These are phyloP conservation scores for Termitomyces heimii DNA, from an alignment of 768 basidiomycete genomes.

Conservation along the genomic window DNA sequence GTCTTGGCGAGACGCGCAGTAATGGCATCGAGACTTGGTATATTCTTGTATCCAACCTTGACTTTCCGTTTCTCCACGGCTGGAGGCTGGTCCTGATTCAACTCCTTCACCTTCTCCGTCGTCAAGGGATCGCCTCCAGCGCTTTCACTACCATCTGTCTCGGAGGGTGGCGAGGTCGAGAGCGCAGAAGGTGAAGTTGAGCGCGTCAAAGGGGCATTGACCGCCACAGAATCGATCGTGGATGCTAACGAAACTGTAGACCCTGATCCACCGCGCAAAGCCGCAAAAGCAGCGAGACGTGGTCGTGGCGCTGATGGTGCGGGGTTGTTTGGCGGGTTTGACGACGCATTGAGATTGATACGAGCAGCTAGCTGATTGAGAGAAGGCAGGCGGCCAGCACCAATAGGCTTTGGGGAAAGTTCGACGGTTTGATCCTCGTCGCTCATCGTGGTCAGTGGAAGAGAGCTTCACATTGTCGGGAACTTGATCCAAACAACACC, in stretches of 20 bases:
- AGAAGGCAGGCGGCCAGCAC: conserved; percentile 50
- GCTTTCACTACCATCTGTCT: conserved; percentile 26
- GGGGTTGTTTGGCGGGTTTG: conserved; percentile 17
- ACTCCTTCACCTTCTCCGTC: conserved; percentile 57
- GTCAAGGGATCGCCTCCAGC: conserved; percentile 52
- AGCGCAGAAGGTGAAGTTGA: conserved; percentile 57
- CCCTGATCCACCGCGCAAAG: conserved; percentile 58
- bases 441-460: conserved; percentile 16
- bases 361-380: conserved; percentile 80
- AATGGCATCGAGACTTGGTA: conserved; percentile 81
- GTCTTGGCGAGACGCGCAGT: conserved; percentile 73
- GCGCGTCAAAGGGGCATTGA: conserved; percentile 62
- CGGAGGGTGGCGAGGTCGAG: conserved; percentile 41
- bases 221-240: conserved; percentile 59
- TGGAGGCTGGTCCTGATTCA: conserved; percentile 52
- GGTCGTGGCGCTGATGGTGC: conserved; percentile 45
- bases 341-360: conserved; percentile 43
- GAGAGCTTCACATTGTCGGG: neutral
- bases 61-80: conserved; percentile 24
- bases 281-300: conserved; percentile 65
- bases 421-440: conserved; percentile 12
- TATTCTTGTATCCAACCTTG: conserved; percentile 80
- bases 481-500: conserved; percentile 12
- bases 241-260: conserved; percentile 47
- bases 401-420: conserved; percentile 15